Evolutionary conservation across 2,329 filamentous ascomycete species (phyloP), one percentile per base, ranked within the genome.

Genomic region (Claviceps maximensis): DNA sequence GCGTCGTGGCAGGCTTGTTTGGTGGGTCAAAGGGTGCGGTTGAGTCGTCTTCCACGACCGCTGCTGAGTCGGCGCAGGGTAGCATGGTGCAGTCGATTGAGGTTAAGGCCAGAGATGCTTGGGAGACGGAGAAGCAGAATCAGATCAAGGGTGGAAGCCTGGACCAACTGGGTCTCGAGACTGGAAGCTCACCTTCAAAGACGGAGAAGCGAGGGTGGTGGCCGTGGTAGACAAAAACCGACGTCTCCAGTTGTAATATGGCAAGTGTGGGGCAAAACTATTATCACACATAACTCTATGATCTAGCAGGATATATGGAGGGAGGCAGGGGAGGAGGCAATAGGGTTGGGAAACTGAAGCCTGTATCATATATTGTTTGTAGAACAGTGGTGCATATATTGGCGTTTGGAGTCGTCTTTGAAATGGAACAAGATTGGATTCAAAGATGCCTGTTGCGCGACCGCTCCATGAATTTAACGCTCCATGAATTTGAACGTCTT

Each of bases 101-200:
- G 58, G 63, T 69, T 36, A 71, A 73, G 62, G 71, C 71, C 36
- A 68, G 67, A 53, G 66, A 62, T 19, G 74, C 69, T 1, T 73
- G 76, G 57, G 73, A 77, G 54, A 62, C 66, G 42, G 77, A 80
- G 65, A 71, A 70, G 58, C 70, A 74, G 58, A 75, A 74, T 55
- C 75, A 80, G 67, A 67, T 67, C 55, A 65, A 58, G 13, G 77
- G 76, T 21, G 78, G 77, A 1, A 71, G 70, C 49, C 62, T 80
- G 46, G 77, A 80, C 58, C 71, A 72, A 54, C 55, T 79, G 2
- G 76, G 75, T 0, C 60, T 73, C 31, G 67, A 71, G 33, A 59
- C 60, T 23, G 60, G 53, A 33, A 57, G 54, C 33, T 58, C 55
- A 55, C 17, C 7, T 21, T 55, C 55, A 21, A 61, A 59, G 56